These are phyloP conservation scores for Claviceps paspali DNA, from an alignment of 2,329 filamentous ascomycete species.

Conservation along the genomic window DNA sequence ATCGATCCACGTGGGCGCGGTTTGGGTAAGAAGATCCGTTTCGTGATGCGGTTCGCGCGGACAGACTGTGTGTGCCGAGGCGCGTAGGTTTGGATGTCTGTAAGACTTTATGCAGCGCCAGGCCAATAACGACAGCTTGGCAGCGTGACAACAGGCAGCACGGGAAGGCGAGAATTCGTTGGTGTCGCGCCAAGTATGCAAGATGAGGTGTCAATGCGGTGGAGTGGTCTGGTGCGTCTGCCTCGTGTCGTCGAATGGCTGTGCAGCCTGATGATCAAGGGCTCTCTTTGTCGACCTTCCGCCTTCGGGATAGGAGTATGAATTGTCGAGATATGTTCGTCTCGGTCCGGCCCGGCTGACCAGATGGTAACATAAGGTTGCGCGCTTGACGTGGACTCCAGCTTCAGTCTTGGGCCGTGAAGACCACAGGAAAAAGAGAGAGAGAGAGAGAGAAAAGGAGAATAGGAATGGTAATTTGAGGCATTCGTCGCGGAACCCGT, in stretches of 20 bases:
- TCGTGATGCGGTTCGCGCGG: background rate
- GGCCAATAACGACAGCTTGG: background rate
- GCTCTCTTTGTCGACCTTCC: no score
- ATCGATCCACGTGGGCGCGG: no score
- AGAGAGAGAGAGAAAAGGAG: no score
- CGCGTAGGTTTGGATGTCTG: background rate
- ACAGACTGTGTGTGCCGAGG: background rate
- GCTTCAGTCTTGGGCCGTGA: background rate
- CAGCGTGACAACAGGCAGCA: background rate
- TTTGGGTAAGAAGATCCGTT: background rate
- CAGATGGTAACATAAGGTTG: background rate
- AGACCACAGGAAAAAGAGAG: no score
- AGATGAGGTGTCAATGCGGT: constrained; percentile 12
- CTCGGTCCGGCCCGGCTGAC: background rate
- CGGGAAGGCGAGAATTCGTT: background rate
- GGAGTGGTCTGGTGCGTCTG: constrained; percentile 4
- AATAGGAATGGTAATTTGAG: background rate
- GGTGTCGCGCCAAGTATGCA: constrained; percentile 7
- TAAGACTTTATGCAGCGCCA: background rate
- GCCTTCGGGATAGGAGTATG: no score
- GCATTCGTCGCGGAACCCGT: no score
- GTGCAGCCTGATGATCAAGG: no score
- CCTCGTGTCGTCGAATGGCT: background rate
- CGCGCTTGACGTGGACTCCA: background rate
- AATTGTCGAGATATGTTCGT: no score